These are phyloP conservation scores for Endothia cerciana DNA, from an alignment of 2,329 filamentous ascomycete genomes.

Conservation along the genomic window DNA sequence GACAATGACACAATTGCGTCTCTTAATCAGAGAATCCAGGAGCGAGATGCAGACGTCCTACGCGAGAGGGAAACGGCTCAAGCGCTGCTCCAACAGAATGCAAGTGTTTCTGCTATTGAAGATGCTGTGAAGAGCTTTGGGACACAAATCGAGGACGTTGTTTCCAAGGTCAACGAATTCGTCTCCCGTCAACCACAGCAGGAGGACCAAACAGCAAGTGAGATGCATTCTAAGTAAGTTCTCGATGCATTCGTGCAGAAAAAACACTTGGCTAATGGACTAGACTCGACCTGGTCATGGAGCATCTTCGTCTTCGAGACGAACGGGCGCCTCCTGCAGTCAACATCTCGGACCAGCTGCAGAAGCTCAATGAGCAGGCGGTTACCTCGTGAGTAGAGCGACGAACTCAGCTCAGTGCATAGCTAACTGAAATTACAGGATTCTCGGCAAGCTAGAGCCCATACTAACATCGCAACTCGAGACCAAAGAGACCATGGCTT, in stretches of 20 bases:
- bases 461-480: slow-evolving; percentile 17
- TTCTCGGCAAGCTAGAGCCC: slow-evolving; percentile 11
- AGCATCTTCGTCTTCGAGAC: slow-evolving; percentile 6
- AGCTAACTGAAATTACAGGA: slow-evolving; percentile 5
- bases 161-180: slow-evolving; percentile 14
- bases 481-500: slow-evolving; percentile 14
- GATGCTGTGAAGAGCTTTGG: slow-evolving; percentile 16
- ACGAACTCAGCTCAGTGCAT: background rate
- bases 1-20: slow-evolving; percentile 31
- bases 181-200: slow-evolving; percentile 18
- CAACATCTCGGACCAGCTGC: slow-evolving; percentile 15
- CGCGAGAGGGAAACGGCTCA: slow-evolving; percentile 22
- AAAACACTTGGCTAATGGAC: background rate
- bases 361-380: slow-evolving; percentile 16
- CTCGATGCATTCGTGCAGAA: background rate
- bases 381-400: slow-evolving; percentile 19
- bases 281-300: slow-evolving; percentile 23
- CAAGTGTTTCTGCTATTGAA: slow-evolving; percentile 13
- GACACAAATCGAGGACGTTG: slow-evolving; percentile 15
- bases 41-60: slow-evolving; percentile 20
- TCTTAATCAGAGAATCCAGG: slow-evolving; percentile 26
- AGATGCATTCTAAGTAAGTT: slow-evolving; percentile 21
- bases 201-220: slow-evolving; percentile 22
- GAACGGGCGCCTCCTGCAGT: slow-evolving; percentile 1
- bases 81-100: slow-evolving; percentile 16